Conservation (phyloP, 352 stramenopile genomes). For the Globisporangium paroecandrum region DNA sequence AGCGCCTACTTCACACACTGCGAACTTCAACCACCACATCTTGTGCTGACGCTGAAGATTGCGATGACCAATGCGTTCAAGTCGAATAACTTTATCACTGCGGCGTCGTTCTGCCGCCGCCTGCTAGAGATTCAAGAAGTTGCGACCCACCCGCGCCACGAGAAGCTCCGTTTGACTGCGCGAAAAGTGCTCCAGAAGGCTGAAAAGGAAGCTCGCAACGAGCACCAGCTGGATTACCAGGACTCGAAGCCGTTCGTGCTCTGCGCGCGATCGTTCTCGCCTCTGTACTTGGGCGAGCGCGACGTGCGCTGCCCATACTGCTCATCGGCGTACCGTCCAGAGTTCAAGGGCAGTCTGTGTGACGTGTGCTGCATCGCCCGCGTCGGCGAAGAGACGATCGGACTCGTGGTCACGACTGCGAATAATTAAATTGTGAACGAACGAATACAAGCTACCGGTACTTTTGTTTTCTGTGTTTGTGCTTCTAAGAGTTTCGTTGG, state of each 20-base stretch:
- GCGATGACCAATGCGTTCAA: constrained; percentile 99
- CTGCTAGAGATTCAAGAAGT: constrained; percentile 98
- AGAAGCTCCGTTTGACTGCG: constrained; percentile 94
- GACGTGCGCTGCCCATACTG: constrained; percentile 95
- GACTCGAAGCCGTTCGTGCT: constrained; percentile 96
- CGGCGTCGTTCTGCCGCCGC: constrained; percentile 97
- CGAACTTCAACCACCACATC: constrained; percentile 96
- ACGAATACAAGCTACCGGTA: background rate
- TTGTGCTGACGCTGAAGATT: constrained; percentile 98
- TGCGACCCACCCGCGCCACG: constrained; percentile 78
- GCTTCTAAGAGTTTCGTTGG: background rate
- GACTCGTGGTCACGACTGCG: constrained; percentile 86
- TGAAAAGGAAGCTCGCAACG: constrained; percentile 98
- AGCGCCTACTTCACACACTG: constrained; percentile 99
- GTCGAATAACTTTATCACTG: constrained; percentile 99
- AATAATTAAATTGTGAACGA: constrained; percentile 10
- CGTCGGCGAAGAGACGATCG: constrained; percentile 95
- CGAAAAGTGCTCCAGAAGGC: constrained; percentile 98
- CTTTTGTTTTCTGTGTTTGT: background rate
- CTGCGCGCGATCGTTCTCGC: constrained; percentile 92
- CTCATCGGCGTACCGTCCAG: constrained; percentile 84
- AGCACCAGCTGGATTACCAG: constrained; percentile 97
- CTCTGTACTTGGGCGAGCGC: constrained; percentile 92
- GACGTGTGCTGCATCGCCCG: constrained; percentile 91
- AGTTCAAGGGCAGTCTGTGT: constrained; percentile 90